Conservation (phyloP, 768 basidiomycete genomes). For the Tulasnella sp. region DNA sequence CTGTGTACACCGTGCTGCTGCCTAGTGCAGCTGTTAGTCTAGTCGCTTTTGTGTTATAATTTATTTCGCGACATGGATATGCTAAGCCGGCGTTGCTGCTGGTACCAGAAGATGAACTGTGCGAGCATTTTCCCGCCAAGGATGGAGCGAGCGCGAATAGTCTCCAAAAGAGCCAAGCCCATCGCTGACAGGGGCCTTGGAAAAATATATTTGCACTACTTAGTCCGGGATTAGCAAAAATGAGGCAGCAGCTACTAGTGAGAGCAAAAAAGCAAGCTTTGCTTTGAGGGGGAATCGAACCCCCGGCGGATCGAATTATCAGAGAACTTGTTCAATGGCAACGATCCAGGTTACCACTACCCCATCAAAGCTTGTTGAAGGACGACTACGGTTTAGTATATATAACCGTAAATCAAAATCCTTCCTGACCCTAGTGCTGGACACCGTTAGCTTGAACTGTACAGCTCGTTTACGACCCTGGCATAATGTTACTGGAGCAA, state of each 20-base stretch:
- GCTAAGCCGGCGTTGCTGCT: not conserved
- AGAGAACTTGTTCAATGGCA: conserved; percentile 10
- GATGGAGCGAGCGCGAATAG: too few relatives aligned
- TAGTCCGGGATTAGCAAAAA: too few relatives aligned
- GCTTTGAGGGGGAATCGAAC: conserved; percentile 18
- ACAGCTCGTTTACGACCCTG: too few relatives aligned
- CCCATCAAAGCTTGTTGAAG: conserved; percentile 18
- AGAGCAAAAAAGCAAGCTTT: not conserved
- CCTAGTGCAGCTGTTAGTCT: not conserved
- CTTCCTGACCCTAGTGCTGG: too few relatives aligned
- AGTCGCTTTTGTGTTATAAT: not conserved
- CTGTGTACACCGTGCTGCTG: not conserved
- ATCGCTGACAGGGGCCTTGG: too few relatives aligned
- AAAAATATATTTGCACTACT: too few relatives aligned
- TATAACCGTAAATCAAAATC: too few relatives aligned
- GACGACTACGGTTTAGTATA: too few relatives aligned
- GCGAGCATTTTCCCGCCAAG: not conserved
- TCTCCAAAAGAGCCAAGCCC: too few relatives aligned
- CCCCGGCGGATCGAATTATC: conserved; percentile 17
- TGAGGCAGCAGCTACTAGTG: too few relatives aligned
- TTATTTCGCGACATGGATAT: not conserved
- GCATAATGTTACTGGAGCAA: too few relatives aligned
- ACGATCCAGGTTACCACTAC: conserved; percentile 21
- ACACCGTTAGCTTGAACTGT: too few relatives aligned
- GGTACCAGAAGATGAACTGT: not conserved